Evolutionary conservation across 352 stramenopile species (phyloP).

Genomic region (Globisporangium orthogonon): DNA sequence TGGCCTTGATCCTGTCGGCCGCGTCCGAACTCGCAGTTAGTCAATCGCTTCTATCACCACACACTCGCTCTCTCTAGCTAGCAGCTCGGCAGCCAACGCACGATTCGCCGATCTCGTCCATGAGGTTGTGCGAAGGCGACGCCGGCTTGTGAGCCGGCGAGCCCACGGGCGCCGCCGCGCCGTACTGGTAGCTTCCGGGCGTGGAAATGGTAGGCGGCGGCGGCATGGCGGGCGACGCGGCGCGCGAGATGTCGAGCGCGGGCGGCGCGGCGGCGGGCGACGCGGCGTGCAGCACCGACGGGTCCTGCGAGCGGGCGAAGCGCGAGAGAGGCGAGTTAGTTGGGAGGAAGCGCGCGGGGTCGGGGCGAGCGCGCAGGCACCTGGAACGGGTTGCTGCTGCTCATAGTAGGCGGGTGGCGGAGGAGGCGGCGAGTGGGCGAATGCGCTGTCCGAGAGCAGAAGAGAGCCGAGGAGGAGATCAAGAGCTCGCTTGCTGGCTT

Average conservation of each 20-base stretch:
- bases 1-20: slow-evolving; percentile 58
- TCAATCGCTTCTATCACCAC: not conserved
- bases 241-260: slow-evolving; percentile 17
- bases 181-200: slow-evolving; percentile 21
- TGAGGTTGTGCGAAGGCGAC: slow-evolving; percentile 36
- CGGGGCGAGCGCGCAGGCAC: not conserved
- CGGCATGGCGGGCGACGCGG: slow-evolving; percentile 24
- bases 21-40: not conserved
- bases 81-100: slow-evolving; percentile 11
- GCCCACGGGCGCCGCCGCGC: slow-evolving; percentile 12
- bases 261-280: slow-evolving; percentile 15
- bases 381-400: slow-evolving; percentile 24
- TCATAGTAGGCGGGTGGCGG: slow-evolving; percentile 7
- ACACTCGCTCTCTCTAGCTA: too few relatives aligned
- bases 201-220: slow-evolving; percentile 30
- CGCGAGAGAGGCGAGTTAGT: not conserved
- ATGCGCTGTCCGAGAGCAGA: not conserved
- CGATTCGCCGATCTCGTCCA: slow-evolving; percentile 76
- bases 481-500: too few relatives aligned
- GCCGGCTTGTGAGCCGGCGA: slow-evolving; percentile 1
- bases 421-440: not conserved
- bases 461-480: too few relatives aligned
- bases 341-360: too few relatives aligned
- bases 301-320: slow-evolving; percentile 13
- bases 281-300: slow-evolving; percentile 32